phyloP scores from a whole-genome alignment of 2,329 filamentous ascomycete genomes.

The Aotearoamyces nothofagi region DNA sequence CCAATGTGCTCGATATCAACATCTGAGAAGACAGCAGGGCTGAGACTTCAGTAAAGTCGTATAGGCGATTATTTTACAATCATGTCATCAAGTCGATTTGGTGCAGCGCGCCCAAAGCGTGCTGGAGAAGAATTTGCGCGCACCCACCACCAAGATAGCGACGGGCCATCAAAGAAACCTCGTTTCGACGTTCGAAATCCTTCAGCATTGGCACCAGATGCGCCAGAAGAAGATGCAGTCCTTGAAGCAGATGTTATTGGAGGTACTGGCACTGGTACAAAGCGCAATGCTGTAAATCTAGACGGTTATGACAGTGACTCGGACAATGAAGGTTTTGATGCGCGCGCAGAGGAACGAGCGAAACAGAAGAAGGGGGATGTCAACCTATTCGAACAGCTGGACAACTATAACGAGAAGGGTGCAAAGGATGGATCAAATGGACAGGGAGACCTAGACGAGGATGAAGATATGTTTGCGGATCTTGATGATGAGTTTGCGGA shows the following conservation, averaged over 20 bases:
- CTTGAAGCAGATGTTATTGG: conserved; percentile 91
- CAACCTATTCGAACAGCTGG: conserved; percentile 34
- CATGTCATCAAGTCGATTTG: conserved; percentile 40
- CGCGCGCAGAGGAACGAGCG: conserved; percentile 47
- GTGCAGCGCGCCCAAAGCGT: conserved; percentile 66
- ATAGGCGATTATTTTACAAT: too few species aligned
- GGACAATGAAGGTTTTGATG: conserved; percentile 76
- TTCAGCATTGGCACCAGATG: conserved; percentile 76
- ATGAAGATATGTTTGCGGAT: conserved; percentile 77
- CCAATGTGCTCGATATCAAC: too few species aligned
- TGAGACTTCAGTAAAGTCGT: too few species aligned
- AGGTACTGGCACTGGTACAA: conserved; percentile 52
- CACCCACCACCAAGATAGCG: conserved; percentile 47
- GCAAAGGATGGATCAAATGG: conserved; percentile 15
- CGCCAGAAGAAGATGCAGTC: conserved; percentile 57
- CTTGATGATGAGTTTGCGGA: conserved; percentile 41
- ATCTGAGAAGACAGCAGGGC: too few species aligned
- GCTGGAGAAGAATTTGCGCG: conserved; percentile 69
- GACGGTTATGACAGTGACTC: conserved; percentile 96
- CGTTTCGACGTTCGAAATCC: conserved; percentile 94
- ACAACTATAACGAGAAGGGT: conserved; percentile 34
- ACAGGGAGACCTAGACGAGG: conserved; percentile 37
- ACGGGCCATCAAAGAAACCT: conserved; percentile 49
- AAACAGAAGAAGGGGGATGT: conserved; percentile 29
- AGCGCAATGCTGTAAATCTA: conserved; percentile 88